A percentile compares a stretch with the other conserved stretches of the same genome.
Conservation (phyloP, 2,329 filamentous ascomycete species). For the Cadophora sp. region DNA sequence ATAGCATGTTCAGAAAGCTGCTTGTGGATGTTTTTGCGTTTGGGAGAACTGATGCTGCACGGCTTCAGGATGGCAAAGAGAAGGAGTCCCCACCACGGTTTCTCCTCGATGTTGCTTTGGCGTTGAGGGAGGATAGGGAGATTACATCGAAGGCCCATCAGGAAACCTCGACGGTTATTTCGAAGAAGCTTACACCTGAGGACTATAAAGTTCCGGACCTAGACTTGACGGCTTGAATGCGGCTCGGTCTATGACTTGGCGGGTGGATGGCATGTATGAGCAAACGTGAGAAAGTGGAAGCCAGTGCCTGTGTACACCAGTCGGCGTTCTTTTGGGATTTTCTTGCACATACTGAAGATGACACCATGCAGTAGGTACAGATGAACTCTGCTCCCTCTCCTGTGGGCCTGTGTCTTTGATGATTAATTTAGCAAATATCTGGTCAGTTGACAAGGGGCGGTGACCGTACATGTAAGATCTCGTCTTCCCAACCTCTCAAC, state of each 20-base stretch:
- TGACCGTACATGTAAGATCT: no score
- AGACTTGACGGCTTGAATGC: not conserved
- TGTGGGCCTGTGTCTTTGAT: no score
- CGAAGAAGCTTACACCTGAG: not conserved
- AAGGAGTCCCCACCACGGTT: no score
- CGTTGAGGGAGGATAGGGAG: no score
- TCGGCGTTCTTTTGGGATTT: not conserved
- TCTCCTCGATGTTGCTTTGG: no score
- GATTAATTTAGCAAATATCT: no score
- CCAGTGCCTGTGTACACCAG: not conserved
- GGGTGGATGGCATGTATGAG: not conserved
- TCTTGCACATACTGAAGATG: not conserved
- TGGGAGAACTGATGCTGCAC: not conserved
- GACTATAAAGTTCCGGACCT: not conserved
- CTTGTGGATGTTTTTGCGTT: not conserved
- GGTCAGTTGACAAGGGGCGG: no score
- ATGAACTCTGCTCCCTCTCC: no score
- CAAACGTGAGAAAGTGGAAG: constrained; percentile 1
- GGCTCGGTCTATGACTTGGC: no score
- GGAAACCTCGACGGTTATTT: not conserved
- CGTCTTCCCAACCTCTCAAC: no score
- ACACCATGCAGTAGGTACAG: not conserved
- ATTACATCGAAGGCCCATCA: no score
- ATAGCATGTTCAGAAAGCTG: constrained; percentile 8
- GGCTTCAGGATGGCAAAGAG: no score